Base-by-base conservation (phyloP, 257 asterid species). In the Vinca minor region DNA sequence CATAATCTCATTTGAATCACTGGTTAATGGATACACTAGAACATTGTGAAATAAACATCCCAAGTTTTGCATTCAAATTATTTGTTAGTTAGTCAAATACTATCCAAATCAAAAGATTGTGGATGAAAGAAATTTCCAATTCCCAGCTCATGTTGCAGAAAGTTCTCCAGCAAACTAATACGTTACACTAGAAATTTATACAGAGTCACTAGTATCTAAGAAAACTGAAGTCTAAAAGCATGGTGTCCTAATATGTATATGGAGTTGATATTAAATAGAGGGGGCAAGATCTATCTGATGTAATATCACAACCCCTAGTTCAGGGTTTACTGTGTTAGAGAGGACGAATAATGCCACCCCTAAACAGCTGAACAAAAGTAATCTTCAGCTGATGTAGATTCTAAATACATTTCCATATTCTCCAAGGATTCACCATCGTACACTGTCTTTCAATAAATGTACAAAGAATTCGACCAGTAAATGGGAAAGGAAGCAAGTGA, bases 241-340 rank as follows among this genome's bases (percentile, higher is more conserved):
- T 39, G 41, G 49, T 18, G 10, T 26, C 6, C 23, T 13, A 9
- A 14, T 61, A 41, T 35, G 15, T 25, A n/a, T 10, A 18, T 45
- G 9, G 39, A n/a, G 47, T 63, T 62, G 56, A 17, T 31, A 63
- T 3, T 7, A 32, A 44, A 62, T 31, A 62, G 35, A 63, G 32
- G 14, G 10, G 10, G n/a, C 20, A 32, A 10, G 18, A 63, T 31
- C 25, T 45, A 8, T 17, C 17, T 4, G 15, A n/a, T 18, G 14
- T 0, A 47, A 11, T 25, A 63, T 9, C 10, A 6, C 4, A 63
- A n/a, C 1, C 34, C 35, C 15, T 46, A 59, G 31, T 59, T 59
- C 55, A 60, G 25, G 32, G 59, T 11, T 42, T 18, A 8, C 21
- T 42, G 29, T 15, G 38, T 34, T 18, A 36, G 46, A 3, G 31